Evolutionary conservation across 257 asterid genomes (phyloP).

Genomic region (Penstemon davidsonii): DNA sequence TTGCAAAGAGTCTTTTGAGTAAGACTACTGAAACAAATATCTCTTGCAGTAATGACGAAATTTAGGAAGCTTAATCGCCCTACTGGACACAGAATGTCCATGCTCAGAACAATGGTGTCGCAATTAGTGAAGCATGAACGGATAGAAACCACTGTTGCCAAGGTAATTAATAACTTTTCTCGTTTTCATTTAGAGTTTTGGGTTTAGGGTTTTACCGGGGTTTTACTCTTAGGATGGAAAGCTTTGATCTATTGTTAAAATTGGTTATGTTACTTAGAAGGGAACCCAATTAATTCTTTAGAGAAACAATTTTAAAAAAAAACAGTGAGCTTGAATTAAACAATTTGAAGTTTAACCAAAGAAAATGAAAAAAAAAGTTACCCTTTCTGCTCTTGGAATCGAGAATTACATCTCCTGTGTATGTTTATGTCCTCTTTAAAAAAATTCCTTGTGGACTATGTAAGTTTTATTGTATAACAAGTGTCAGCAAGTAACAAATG

Average conservation of each 20-base stretch:
- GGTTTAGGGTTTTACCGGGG: slow-evolving; percentile 27
- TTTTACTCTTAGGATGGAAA: slow-evolving; percentile 19
- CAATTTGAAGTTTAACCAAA: neutral
- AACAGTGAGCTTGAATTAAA: too few species aligned
- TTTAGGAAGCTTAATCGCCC: slow-evolving; percentile 89
- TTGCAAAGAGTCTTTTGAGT: too few species aligned
- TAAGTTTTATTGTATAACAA: too few species aligned
- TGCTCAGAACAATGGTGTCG: slow-evolving; percentile 98
- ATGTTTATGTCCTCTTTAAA: neutral
- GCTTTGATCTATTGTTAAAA: slow-evolving; percentile 8
- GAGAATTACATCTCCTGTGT: too few species aligned
- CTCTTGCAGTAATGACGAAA: slow-evolving; percentile 59
- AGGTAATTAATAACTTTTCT: slow-evolving; percentile 42
- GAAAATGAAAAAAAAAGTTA: neutral
- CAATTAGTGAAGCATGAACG: slow-evolving; percentile 94
- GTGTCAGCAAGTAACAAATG: too few species aligned
- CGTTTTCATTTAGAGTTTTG: neutral
- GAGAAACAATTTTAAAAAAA: neutral
- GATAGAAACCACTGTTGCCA: slow-evolving; percentile 87
- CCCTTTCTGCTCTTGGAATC: neutral
- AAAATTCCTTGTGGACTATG: too few species aligned
- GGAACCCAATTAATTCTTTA: neutral
- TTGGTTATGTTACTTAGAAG: neutral
- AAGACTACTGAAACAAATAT: too few species aligned
- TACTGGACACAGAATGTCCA: slow-evolving; percentile 81